These are phyloP conservation scores for Colletotrichum kahawae DNA, from an alignment of 2,329 filamentous ascomycete genomes.

Conservation along the genomic window DNA sequence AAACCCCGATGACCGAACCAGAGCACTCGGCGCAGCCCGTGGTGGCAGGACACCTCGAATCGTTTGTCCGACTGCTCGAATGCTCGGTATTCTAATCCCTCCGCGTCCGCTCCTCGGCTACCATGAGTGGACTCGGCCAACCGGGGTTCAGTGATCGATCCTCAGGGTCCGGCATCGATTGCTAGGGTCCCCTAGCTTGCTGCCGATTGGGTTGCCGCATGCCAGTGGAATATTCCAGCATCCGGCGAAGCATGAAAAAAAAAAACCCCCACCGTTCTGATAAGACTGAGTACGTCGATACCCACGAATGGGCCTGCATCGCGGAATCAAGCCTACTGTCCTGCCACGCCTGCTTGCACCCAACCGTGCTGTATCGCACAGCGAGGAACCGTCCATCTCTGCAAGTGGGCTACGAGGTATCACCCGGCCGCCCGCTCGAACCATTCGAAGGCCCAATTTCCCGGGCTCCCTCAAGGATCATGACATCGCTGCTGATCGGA, in stretches of 20 bases:
- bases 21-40: background rate
- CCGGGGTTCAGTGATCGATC: background rate
- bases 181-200: background rate
- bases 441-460: background rate
- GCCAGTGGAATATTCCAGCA: conserved; percentile 2
- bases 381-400: background rate
- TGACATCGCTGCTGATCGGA: background rate
- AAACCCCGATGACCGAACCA: background rate
- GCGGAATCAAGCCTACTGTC: background rate
- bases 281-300: background rate
- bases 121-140: background rate
- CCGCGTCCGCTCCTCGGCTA: conserved; percentile 14
- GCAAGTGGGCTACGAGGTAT: background rate
- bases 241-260: background rate
- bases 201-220: background rate
- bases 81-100: conserved; percentile 15
- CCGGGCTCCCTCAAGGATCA: background rate
- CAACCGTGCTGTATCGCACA: background rate
- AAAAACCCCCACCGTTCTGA: background rate
- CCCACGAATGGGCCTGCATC: background rate
- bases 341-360: background rate
- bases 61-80: background rate
- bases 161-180: background rate
- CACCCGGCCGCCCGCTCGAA: background rate
- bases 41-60: background rate